Evolutionary conservation across 83 land plant species (phyloP).

Genomic region (Picea abies): DNA sequence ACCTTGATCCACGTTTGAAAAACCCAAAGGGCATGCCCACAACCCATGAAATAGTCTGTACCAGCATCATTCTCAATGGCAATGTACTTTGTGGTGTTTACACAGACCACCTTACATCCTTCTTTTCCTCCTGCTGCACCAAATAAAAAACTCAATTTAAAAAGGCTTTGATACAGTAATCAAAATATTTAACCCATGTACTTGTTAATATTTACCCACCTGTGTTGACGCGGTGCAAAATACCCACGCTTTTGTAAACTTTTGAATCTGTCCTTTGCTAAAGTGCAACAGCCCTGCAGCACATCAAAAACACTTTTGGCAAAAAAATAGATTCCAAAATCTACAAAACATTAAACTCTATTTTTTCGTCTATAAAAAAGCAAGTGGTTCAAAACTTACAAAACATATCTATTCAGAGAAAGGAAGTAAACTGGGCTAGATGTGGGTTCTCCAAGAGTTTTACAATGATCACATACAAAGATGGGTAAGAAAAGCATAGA

Average conservation of each 20-base stretch:
- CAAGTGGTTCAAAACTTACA: background rate
- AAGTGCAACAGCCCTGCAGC: conserved; percentile 81
- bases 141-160: background rate
- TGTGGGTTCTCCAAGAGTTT: background rate
- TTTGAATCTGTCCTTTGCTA: conserved; percentile 83
- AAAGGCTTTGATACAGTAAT: background rate
- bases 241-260: conserved; percentile 89
- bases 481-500: too few species aligned
- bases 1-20: background rate
- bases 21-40: background rate
- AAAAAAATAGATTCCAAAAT: background rate
- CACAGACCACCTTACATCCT: background rate
- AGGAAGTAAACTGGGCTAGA: background rate
- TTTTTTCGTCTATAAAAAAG: background rate
- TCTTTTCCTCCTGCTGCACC: background rate
- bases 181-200: background rate
- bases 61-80: background rate
- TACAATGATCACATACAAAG: too few species aligned
- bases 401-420: background rate
- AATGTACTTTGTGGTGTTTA: background rate
- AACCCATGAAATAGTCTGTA: background rate
- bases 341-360: background rate
- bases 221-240: conserved; percentile 61
- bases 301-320: background rate
- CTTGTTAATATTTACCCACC: conserved; percentile 24